A percentile compares a stretch with the other conserved stretches of the same genome.
phyloP scores from a whole-genome alignment of 495 filamentous ascomycete species.

The Aspergillus carlsbadensis region DNA sequence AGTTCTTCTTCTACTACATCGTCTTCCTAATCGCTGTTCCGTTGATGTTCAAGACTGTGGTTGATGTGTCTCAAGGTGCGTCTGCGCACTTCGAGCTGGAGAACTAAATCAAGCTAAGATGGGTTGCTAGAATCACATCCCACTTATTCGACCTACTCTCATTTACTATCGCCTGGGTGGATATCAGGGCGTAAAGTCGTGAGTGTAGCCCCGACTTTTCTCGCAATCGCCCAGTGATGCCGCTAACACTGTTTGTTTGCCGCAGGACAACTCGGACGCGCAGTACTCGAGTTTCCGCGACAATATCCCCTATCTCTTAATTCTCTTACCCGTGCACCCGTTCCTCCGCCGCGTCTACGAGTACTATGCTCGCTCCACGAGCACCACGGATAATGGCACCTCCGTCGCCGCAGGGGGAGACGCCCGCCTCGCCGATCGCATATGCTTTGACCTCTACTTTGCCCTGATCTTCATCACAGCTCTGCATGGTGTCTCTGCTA shows the following conservation, averaged over 20 bases:
- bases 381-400: conserved; percentile 13
- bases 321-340: conserved; percentile 73
- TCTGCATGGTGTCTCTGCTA: conserved; percentile 79
- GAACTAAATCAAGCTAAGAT: conserved; percentile 17
- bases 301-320: conserved; percentile 78
- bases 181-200: conserved; percentile 91
- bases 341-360: conserved; percentile 73
- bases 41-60: conserved; percentile 86
- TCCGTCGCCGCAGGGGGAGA: conserved; percentile 52
- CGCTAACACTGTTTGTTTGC: background rate
- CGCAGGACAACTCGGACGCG: conserved; percentile 86
- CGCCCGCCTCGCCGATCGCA: conserved; percentile 69
- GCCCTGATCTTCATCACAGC: conserved; percentile 72
- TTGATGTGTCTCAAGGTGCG: conserved; percentile 84
- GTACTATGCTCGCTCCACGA: conserved; percentile 19
- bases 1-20: conserved; percentile 82
- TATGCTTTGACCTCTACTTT: conserved; percentile 81
- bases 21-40: conserved; percentile 68
- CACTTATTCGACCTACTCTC: conserved; percentile 71
- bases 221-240: background rate
- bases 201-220: conserved; percentile 28
- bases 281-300: conserved; percentile 86
- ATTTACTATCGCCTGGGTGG: conserved; percentile 78
- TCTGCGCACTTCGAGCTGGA: background rate
- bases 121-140: conserved; percentile 68